Percentiles rank a stretch among this genome's conserved stretches.
Evolutionary conservation across 306 rosid species (phyloP).

Genomic region (Cajanus cajan): DNA sequence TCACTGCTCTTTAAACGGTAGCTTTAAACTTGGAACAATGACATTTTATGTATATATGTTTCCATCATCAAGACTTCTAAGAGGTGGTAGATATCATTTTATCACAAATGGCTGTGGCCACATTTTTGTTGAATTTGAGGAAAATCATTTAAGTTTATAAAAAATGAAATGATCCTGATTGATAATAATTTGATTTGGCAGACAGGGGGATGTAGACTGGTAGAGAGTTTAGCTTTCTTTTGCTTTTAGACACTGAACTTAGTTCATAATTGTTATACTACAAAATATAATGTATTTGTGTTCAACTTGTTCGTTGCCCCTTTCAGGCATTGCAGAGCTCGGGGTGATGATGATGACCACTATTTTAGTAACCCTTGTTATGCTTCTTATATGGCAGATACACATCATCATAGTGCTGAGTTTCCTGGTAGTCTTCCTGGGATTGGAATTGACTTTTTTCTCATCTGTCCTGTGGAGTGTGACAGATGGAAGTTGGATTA

Average conservation of each 20-base stretch:
- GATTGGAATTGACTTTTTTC: constrained; percentile 83
- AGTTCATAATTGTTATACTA: not conserved
- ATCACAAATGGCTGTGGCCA: not conserved
- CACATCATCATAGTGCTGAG: constrained; percentile 68
- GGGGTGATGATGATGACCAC: constrained; percentile 99
- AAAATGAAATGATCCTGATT: constrained; percentile 2
- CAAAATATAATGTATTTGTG: constrained; percentile 7
- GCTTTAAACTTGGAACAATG: constrained; percentile 1
- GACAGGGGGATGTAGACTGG: not conserved
- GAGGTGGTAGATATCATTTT: not conserved
- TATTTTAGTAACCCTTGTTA: constrained; percentile 80
- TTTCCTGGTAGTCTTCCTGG: constrained; percentile 72
- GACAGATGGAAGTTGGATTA: constrained; percentile 97
- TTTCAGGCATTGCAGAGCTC: constrained; percentile 91
- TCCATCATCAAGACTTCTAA: not conserved
- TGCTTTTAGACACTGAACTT: not conserved
- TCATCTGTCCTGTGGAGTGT: constrained; percentile 91
- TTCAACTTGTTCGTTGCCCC: constrained; percentile 26
- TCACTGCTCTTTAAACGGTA: not conserved
- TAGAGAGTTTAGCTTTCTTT: constrained; percentile 9
- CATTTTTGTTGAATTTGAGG: constrained; percentile 12
- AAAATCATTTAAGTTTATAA: not conserved
- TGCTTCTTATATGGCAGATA: constrained; percentile 99
- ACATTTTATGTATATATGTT: not conserved
- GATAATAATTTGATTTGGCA: constrained; percentile 12